Percentiles rank a stretch among this genome's conserved stretches.
These are phyloP conservation scores for Didymella sp. DNA, from an alignment of 2,329 filamentous ascomycete species.

Conservation along the genomic window DNA sequence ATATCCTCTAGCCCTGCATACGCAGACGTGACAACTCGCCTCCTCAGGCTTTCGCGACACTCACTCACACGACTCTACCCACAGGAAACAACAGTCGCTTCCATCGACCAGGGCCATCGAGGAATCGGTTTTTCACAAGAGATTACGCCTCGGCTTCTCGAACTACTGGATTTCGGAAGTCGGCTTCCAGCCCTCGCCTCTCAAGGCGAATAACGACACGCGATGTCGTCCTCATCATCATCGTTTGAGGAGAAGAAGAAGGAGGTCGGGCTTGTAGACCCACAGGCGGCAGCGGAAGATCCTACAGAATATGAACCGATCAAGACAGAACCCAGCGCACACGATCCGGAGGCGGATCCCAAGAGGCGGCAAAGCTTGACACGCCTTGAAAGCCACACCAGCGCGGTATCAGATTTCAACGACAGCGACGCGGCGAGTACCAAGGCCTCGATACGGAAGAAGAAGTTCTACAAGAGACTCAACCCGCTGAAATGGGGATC, in stretches of 20 bases:
- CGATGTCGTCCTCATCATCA: conserved; percentile 33
- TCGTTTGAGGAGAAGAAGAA: conserved; percentile 48
- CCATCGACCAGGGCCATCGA: background rate
- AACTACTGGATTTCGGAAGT: conserved; percentile 2
- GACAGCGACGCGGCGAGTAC: conserved; percentile 36
- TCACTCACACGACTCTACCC: background rate
- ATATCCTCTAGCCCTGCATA: conserved; percentile 15
- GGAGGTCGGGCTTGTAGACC: conserved; percentile 46
- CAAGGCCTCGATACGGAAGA: conserved; percentile 39
- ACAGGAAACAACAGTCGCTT: conserved; percentile 2
- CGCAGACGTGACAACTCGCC: conserved; percentile 11
- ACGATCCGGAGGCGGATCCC: conserved; percentile 13
- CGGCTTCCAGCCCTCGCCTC: conserved; percentile 2
- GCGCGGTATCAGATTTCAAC: conserved; percentile 40
- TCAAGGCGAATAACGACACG: conserved; percentile 1
- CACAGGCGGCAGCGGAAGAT: conserved; percentile 42
- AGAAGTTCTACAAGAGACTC: conserved; percentile 67
- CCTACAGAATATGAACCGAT: conserved; percentile 52
- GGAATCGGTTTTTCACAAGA: background rate
- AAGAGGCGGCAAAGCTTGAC: conserved; percentile 29
- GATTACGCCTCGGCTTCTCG: conserved; percentile 1
- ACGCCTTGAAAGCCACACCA: conserved; percentile 38
- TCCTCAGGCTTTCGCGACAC: conserved; percentile 3
- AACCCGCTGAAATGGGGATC: conserved; percentile 58
- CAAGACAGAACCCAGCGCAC: conserved; percentile 46